A percentile compares a stretch with the other conserved stretches of the same genome.
phyloP scores from a whole-genome alignment of 2,329 filamentous ascomycete genomes.

The Colletotrichum sp. region DNA sequence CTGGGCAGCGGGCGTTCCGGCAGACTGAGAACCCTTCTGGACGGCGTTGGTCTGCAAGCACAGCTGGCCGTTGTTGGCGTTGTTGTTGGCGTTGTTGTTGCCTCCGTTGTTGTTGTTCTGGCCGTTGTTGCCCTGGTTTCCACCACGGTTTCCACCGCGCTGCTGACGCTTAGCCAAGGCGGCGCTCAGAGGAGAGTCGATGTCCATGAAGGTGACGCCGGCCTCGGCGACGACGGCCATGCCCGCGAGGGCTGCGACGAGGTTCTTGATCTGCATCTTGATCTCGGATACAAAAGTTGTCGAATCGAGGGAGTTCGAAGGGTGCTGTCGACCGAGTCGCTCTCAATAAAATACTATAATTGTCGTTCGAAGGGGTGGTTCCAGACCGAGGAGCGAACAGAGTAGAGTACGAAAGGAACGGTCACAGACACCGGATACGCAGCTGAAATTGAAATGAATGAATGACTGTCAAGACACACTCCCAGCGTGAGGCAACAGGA shows the following conservation, averaged over 20 bases:
- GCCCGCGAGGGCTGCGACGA: slow-evolving; percentile 52
- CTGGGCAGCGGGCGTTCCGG: slow-evolving; percentile 50
- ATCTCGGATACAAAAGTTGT: background rate
- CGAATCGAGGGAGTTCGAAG: background rate
- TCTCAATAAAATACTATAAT: slow-evolving; percentile 21
- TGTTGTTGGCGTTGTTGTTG: slow-evolving; percentile 25
- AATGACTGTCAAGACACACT: slow-evolving; percentile 58
- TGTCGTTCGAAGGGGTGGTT: slow-evolving; percentile 41
- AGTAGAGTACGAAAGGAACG: slow-evolving; percentile 47
- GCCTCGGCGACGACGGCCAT: slow-evolving; percentile 51
- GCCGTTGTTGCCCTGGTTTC: slow-evolving; percentile 24
- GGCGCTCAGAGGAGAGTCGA: slow-evolving; percentile 36
- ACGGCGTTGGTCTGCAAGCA: slow-evolving; percentile 35
- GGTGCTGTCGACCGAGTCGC: slow-evolving; percentile 21
- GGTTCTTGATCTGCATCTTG: slow-evolving; percentile 59
- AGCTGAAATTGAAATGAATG: slow-evolving; percentile 38
- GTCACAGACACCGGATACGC: slow-evolving; percentile 43
- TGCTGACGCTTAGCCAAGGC: slow-evolving; percentile 47
- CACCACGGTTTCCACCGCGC: slow-evolving; percentile 20
- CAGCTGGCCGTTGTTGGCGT: slow-evolving; percentile 20
- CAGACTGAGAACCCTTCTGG: slow-evolving; percentile 53
- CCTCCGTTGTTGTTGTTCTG: slow-evolving; percentile 20
- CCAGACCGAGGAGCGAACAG: slow-evolving; percentile 50
- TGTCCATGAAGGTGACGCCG: slow-evolving; percentile 39
- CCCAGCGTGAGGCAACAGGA: slow-evolving; percentile 46